These are phyloP conservation scores for Phtheirospermum japonicum DNA, from an alignment of 257 asterid species.

Conservation along the genomic window DNA sequence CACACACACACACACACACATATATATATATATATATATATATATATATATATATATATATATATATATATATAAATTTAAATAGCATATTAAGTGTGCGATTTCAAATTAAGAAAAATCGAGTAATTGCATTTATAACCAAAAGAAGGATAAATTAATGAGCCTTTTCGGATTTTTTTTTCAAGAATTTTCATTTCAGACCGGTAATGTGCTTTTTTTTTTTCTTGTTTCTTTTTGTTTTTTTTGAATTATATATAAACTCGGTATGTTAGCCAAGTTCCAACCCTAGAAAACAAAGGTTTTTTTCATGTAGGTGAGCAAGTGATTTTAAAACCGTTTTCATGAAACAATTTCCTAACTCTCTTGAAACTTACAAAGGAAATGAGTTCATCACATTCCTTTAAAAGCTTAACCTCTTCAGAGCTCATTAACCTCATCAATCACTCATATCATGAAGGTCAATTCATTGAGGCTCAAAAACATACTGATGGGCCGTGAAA, in stretches of 20 bases:
- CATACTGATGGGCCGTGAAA: background rate
- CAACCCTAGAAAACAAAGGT: background rate
- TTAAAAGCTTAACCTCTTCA: slow-evolving; percentile 17
- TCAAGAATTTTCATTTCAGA: background rate
- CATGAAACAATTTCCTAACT: no score
- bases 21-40: no score
- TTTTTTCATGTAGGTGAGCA: background rate
- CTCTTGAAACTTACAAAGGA: background rate
- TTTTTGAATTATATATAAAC: background rate
- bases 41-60: no score
- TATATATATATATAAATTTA: no score
- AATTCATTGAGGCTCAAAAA: slow-evolving; percentile 28
- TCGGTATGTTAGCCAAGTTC: background rate
- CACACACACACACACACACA: no score
- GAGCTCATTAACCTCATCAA: slow-evolving; percentile 29
- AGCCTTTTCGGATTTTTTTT: background rate
- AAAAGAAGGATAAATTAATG: background rate
- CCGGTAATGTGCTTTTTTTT: background rate
- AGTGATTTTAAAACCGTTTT: no score
- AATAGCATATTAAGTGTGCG: no score
- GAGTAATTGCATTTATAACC: background rate
- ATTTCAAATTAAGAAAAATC: no score
- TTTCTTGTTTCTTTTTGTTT: no score
- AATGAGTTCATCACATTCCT: slow-evolving; percentile 8
- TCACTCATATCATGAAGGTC: slow-evolving; percentile 27